These are phyloP conservation scores for Gloeostereum incarnatum DNA, from an alignment of 768 basidiomycete species.

Conservation along the genomic window DNA sequence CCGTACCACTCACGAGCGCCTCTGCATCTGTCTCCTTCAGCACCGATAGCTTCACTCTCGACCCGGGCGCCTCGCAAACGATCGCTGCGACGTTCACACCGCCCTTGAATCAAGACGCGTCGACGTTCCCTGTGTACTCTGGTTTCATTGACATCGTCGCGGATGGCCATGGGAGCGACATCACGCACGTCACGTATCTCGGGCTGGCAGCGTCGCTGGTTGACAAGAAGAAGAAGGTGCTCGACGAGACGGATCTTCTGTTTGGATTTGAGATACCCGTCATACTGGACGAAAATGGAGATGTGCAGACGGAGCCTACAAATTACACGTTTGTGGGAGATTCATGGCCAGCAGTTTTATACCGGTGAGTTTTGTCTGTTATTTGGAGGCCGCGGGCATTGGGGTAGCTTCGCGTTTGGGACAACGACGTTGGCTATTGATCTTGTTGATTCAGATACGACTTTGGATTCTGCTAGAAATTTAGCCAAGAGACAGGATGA, in stretches of 20 bases:
- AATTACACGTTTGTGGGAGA: slow-evolving; percentile 37
- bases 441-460: slow-evolving; percentile 29
- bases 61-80: slow-evolving; percentile 27
- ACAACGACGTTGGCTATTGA: slow-evolving; percentile 36
- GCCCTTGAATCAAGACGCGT: slow-evolving; percentile 29
- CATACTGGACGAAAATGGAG: slow-evolving; percentile 27
- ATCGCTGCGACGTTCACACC: slow-evolving; percentile 36
- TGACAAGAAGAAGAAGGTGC: slow-evolving; percentile 36
- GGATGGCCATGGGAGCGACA: slow-evolving; percentile 15
- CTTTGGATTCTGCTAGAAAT: slow-evolving; percentile 29
- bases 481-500: slow-evolving; percentile 9
- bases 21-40: slow-evolving; percentile 39
- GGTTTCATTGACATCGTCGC: slow-evolving; percentile 32
- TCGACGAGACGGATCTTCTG: slow-evolving; percentile 40
- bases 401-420: slow-evolving; percentile 37
- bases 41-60: slow-evolving; percentile 32
- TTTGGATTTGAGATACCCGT: slow-evolving; percentile 35
- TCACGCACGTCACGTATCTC: slow-evolving; percentile 23
- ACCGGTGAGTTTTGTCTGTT: slow-evolving; percentile 19
- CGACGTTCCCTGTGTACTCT: slow-evolving; percentile 37
- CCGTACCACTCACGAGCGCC: slow-evolving; percentile 37
- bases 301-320: slow-evolving; percentile 25
- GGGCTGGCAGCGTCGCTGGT: slow-evolving; percentile 30
- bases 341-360: slow-evolving; percentile 31
- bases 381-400: slow-evolving; percentile 3